A percentile compares a stretch with the other conserved stretches of the same genome.
These are phyloP conservation scores for Sabuloglossum arenarium DNA, from an alignment of 495 filamentous ascomycete genomes.

Conservation along the genomic window DNA sequence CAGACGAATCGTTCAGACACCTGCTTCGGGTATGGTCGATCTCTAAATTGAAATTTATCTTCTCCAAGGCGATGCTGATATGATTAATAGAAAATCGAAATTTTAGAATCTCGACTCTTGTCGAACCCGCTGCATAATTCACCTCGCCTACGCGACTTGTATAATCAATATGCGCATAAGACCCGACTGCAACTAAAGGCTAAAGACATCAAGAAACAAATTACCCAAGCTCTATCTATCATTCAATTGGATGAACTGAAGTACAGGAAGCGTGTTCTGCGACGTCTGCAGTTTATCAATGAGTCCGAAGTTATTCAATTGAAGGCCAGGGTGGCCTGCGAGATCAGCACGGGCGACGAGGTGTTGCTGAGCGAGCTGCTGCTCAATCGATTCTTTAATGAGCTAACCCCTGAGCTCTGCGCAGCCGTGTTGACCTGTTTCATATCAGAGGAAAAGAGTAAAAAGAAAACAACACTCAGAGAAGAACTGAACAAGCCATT, in stretches of 20 bases:
- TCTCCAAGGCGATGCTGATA: neutral
- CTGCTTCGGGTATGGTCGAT: constrained; percentile 42
- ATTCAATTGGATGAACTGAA: constrained; percentile 92
- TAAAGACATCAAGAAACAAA: constrained; percentile 71
- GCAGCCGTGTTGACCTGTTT: constrained; percentile 78
- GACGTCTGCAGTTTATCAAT: constrained; percentile 88
- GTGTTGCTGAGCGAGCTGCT: constrained; percentile 78
- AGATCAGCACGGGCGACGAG: constrained; percentile 88
- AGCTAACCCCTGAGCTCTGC: constrained; percentile 65
- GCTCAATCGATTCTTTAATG: constrained; percentile 96
- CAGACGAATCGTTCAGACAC: constrained; percentile 80
- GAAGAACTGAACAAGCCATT: constrained; percentile 75
- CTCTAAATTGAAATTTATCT: neutral
- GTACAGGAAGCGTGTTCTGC: constrained; percentile 84
- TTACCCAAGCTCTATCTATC: constrained; percentile 58
- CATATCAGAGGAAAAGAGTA: constrained; percentile 88
- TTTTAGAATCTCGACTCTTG: constrained; percentile 79
- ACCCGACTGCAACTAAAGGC: constrained; percentile 53
- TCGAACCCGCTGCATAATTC: constrained; percentile 80
- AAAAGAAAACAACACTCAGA: constrained; percentile 42
- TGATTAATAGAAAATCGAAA: constrained; percentile 60
- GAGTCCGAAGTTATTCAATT: constrained; percentile 84
- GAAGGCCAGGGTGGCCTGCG: constrained; percentile 90
- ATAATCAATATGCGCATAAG: constrained; percentile 66
- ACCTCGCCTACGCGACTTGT: constrained; percentile 57